Evolutionary conservation across 2,329 filamentous ascomycete species (phyloP).

Genomic region (Metarhizium robertsii): DNA sequence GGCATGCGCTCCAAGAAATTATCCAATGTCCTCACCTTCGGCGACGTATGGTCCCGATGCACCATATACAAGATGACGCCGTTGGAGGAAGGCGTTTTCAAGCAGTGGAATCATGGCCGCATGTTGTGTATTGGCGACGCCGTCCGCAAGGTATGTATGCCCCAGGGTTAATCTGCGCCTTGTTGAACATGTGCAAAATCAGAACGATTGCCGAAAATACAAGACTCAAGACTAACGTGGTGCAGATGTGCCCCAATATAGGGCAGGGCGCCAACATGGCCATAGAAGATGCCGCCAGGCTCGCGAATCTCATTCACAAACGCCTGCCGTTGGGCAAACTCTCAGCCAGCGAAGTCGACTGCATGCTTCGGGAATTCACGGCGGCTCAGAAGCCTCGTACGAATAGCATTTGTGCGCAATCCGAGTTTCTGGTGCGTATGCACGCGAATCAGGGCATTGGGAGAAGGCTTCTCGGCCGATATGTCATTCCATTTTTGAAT

Average conservation of each 20-base stretch:
- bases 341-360: neutral
- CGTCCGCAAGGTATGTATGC: slow-evolving; percentile 19
- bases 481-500: slow-evolving; percentile 6
- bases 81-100: slow-evolving; percentile 22
- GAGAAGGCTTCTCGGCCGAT: slow-evolving; percentile 5
- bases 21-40: slow-evolving; percentile 19
- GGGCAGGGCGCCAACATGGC: slow-evolving; percentile 14
- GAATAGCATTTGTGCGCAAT: slow-evolving; percentile 4
- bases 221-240: neutral
- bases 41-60: slow-evolving; percentile 20
- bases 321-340: neutral
- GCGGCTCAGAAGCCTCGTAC: neutral
- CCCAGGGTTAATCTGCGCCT: too few species aligned
- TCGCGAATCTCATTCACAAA: slow-evolving; percentile 8
- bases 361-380: slow-evolving; percentile 1
- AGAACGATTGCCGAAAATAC: too few species aligned
- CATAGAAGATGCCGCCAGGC: slow-evolving; percentile 10
- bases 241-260: slow-evolving; percentile 11
- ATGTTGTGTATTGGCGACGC: slow-evolving; percentile 24
- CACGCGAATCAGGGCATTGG: slow-evolving; percentile 7
- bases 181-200: too few species aligned
- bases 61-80: slow-evolving; percentile 13
- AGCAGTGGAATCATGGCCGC: slow-evolving; percentile 20
- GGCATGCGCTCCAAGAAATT: slow-evolving; percentile 17
- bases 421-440: slow-evolving; percentile 10